Evolutionary conservation across 371 early-diverging fungal genomes (phyloP), one percentile per base, ranked within the genome.

Genomic region (Lichtheimia hyalospora): DNA sequence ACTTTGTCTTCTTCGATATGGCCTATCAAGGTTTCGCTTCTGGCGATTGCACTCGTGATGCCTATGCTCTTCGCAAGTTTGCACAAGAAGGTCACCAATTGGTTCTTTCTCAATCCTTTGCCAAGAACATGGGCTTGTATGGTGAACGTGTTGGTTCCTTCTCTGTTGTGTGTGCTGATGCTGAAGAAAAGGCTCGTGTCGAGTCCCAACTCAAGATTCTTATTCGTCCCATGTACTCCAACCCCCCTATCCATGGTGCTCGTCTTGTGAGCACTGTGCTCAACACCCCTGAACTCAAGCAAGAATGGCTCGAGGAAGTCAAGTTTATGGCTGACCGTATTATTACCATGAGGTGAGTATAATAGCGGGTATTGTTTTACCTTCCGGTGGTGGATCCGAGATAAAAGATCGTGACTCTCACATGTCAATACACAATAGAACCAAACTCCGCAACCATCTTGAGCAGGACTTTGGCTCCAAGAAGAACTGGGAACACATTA

Each of bases 11-110:
- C 89, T 98, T 99, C 66, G 98, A 99, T 74, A 95, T 96, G 95
- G 99, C 98, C 41, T 99, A 99, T 84, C 97, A 98, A 86, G 99
- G 99, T 43, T 99, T 99, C 70, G 98, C 98, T 44, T 94, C 95
- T 20, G 99, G 99, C 62, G 87, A 93, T 78, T 89, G 91, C 52
- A 78, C 82, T 73, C 84, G 84, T 56, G 99, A 99, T 75, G 97
- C 98, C 15, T 93, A 92, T 69, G 96, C 97, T 61, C 80, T 97
- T 55, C 96, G 99, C 66, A 87, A 91, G 73, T 99, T 99, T 74
- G 92, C 94, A 23, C 75, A 68, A 34, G 85, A 91, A 41, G 95
- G 92, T 18, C 89, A 90, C 70, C 74, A 82, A 24, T 80, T 97
- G 39, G 84, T 92, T n/a, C 84, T 97, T 57, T 84, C 96, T 16